Percentiles rank a stretch among this genome's conserved stretches.
Evolutionary conservation across 2,329 filamentous ascomycete species (phyloP).

Genomic region (Fusarium brevicatenulatum): DNA sequence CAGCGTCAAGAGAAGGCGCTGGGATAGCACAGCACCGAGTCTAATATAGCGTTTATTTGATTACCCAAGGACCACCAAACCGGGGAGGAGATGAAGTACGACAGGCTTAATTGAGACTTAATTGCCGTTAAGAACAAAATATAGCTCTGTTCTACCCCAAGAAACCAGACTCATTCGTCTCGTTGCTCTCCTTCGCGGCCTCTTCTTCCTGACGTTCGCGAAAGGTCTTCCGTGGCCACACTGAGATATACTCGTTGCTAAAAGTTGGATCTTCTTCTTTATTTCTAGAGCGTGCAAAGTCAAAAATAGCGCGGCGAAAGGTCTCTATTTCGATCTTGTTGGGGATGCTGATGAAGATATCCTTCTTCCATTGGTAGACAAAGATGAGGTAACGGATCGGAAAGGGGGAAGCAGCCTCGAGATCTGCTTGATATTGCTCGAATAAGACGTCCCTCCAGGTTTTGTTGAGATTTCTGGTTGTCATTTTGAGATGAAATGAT

Average conservation of each 20-base stretch:
- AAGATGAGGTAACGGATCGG: conserved; percentile 40
- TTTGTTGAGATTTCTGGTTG: conserved; percentile 20
- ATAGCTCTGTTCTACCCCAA: neutral
- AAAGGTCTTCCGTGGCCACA: neutral
- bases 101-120: neutral
- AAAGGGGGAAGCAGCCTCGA: conserved; percentile 40
- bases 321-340: neutral
- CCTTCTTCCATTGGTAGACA: neutral
- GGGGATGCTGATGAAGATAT: neutral
- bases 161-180: neutral
- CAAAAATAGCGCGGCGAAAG: neutral
- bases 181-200: neutral
- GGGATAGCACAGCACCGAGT: neutral
- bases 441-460: conserved; percentile 19
- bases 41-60: neutral
- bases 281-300: neutral
- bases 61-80: neutral
- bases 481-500: neutral
- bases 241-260: neutral
- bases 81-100: neutral
- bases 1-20: neutral
- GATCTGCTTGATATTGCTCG: conserved; percentile 5
- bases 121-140: neutral
- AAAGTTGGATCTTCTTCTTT: neutral
- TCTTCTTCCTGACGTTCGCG: neutral